phyloP scores from a whole-genome alignment of 257 asterid genomes.

The Ophiorrhiza pumila region DNA sequence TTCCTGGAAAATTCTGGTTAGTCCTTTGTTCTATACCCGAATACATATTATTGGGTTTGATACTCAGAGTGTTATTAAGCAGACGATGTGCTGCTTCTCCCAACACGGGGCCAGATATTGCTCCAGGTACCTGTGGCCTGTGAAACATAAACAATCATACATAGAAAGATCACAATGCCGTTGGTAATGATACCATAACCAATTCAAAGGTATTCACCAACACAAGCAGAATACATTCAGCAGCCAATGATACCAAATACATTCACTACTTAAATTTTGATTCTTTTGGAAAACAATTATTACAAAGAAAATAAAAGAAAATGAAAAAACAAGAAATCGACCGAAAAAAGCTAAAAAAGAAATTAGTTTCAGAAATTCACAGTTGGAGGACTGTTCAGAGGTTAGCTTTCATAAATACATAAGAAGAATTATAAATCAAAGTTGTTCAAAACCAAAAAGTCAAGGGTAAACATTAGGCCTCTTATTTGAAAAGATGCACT shows the following conservation, averaged over 20 bases:
- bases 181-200: neutral
- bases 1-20: conserved; percentile 35
- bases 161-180: neutral
- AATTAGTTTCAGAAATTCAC: neutral
- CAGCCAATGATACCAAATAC: neutral
- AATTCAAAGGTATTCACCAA: neutral
- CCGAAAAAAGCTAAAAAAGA: neutral
- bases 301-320: neutral
- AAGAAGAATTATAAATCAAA: neutral
- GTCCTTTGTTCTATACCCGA: conserved; percentile 30
- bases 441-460: neutral
- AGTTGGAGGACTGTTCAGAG: neutral
- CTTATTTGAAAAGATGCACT: neutral
- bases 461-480: conserved; percentile 7
- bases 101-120: conserved; percentile 71
- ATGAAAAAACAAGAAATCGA: neutral
- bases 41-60: conserved; percentile 32
- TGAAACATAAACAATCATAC: conserved; percentile 19
- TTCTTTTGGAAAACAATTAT: neutral
- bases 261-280: neutral
- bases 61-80: conserved; percentile 62
- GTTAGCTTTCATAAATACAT: neutral
- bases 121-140: conserved; percentile 81
- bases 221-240: neutral
- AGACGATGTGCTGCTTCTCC: conserved; percentile 96